These are phyloP conservation scores for Zalaria sp. DNA, from an alignment of 2,329 filamentous ascomycete genomes.

Conservation along the genomic window DNA sequence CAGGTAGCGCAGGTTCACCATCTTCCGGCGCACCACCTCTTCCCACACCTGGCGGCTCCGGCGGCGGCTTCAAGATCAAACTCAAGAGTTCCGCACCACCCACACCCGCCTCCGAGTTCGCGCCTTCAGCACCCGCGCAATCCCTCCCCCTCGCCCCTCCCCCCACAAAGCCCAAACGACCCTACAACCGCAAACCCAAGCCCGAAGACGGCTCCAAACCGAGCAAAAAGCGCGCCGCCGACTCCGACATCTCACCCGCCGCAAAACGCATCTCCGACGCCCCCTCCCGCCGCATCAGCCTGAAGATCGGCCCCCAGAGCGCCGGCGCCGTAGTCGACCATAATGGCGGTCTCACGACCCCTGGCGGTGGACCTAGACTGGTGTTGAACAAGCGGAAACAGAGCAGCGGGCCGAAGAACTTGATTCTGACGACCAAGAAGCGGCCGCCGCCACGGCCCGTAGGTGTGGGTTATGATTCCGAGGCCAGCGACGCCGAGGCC, in stretches of 20 bases:
- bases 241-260: constrained; percentile 17
- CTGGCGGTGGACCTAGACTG: constrained; percentile 12
- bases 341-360: constrained; percentile 9
- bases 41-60: constrained; percentile 8
- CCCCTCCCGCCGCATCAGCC: constrained; percentile 13
- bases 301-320: constrained; percentile 15
- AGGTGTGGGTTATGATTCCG: constrained; percentile 91
- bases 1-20: constrained; percentile 5
- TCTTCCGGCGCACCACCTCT: constrained; percentile 10
- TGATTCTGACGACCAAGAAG: constrained; percentile 25
- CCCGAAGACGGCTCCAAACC: constrained; percentile 14
- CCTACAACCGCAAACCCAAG: constrained; percentile 18
- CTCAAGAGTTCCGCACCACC: constrained; percentile 13
- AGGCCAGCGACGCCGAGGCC: constrained; percentile 75
- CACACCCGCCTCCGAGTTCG: constrained; percentile 14
- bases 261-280: constrained; percentile 15
- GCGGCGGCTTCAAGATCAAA: constrained; percentile 24
- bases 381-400: constrained; percentile 2
- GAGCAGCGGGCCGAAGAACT: constrained; percentile 8
- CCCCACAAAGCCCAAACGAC: constrained; percentile 14
- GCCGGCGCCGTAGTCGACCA: constrained; percentile 36
- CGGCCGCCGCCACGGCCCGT: constrained; percentile 53
- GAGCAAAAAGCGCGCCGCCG: constrained; percentile 19
- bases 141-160: constrained; percentile 12
- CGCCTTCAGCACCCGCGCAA: constrained; percentile 16